phyloP scores from a whole-genome alignment of 179 eudicot species.

The Beta lomatogona region DNA sequence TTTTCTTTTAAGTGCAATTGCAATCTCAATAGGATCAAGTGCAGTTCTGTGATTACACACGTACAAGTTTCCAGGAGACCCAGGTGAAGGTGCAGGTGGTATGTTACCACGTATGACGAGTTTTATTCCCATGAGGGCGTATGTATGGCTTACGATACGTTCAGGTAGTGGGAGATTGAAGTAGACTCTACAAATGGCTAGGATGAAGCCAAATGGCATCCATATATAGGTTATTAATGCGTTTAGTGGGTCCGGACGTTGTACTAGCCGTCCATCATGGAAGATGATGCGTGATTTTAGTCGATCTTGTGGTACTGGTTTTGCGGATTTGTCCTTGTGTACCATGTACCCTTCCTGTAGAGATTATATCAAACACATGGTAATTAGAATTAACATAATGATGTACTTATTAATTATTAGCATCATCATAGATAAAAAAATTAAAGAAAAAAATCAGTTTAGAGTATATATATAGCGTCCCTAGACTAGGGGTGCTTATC shows the following conservation, averaged over 20 bases:
- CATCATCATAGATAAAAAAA: no score
- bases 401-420: no score
- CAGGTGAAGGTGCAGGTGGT: conserved; percentile 79
- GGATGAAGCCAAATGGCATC: conserved; percentile 84
- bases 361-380: background rate
- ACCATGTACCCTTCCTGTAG: conserved; percentile 95
- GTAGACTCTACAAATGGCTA: conserved; percentile 78
- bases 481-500: no score
- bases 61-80: conserved; percentile 81
- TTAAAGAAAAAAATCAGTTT: no score
- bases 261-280: conserved; percentile 94
- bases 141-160: conserved; percentile 67
- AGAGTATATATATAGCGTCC: no score
- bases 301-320: conserved; percentile 55
- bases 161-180: conserved; percentile 88
- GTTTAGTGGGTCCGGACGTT: conserved; percentile 80
- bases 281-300: conserved; percentile 72
- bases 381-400: no score
- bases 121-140: conserved; percentile 69
- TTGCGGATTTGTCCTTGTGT: conserved; percentile 58
- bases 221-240: conserved; percentile 73
- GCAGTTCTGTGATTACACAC: conserved; percentile 93
- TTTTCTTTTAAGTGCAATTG: conserved; percentile 76
- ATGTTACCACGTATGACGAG: conserved; percentile 62
- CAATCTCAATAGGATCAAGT: conserved; percentile 82